Conservation (phyloP, 768 basidiomycete genomes). For the Rhodotorula toruloides region DNA sequence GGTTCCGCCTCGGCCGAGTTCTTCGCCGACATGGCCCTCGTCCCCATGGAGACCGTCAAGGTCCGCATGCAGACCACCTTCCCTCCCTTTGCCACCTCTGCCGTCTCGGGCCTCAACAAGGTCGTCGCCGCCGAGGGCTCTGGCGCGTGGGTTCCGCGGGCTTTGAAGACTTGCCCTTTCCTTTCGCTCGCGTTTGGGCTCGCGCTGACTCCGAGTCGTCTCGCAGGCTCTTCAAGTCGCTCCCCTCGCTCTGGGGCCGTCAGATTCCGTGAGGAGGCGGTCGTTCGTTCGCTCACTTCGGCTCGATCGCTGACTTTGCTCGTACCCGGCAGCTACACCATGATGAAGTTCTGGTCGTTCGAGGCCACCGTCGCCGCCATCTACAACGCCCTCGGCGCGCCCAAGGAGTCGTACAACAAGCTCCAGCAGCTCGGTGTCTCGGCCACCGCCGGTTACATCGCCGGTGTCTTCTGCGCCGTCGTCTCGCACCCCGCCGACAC, state of each 20-base stretch:
- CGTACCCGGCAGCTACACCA: too few relatives aligned
- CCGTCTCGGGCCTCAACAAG: constrained; percentile 35
- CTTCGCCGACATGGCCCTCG: constrained; percentile 52
- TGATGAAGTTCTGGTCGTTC: constrained; percentile 44
- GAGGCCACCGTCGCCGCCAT: constrained; percentile 42
- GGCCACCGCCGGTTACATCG: constrained; percentile 42
- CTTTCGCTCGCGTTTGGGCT: background rate
- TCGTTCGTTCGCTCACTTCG: too few relatives aligned
- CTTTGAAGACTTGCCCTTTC: background rate
- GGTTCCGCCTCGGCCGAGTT: constrained; percentile 52
- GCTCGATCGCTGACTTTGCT: too few relatives aligned
- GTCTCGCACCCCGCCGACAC: constrained; percentile 43
- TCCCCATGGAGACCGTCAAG: constrained; percentile 46
- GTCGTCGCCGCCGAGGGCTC: constrained; percentile 40
- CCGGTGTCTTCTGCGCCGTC: constrained; percentile 44
- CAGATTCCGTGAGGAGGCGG: constrained; percentile 45
- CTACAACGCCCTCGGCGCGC: constrained; percentile 39
- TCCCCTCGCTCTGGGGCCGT: constrained; percentile 44
- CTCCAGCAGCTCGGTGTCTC: constrained; percentile 44
- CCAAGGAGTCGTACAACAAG: constrained; percentile 42
- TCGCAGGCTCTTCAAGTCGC: constrained; percentile 41
- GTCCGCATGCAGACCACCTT: constrained; percentile 44
- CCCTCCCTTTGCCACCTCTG: constrained; percentile 40
- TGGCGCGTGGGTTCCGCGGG: constrained; percentile 32
- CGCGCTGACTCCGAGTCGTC: background rate